A percentile compares a stretch with the other conserved stretches of the same genome.
phyloP scores from a whole-genome alignment of 2,329 filamentous ascomycete species.

The Diaporthe eres region DNA sequence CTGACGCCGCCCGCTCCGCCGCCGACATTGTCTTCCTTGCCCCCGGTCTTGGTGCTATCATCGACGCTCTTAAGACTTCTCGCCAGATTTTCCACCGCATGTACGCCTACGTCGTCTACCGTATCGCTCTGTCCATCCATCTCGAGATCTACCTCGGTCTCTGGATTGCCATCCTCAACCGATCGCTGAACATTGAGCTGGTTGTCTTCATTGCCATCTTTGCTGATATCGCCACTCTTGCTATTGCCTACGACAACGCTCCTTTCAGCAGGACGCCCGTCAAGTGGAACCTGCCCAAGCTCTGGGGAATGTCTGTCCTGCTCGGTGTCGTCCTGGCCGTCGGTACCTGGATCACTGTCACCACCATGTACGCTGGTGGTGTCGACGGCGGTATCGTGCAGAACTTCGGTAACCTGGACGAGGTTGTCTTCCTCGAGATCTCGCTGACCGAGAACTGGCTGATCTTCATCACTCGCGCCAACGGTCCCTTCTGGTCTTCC shows the following conservation, averaged over 20 bases:
- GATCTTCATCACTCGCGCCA: constrained; percentile 95
- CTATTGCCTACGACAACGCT: constrained; percentile 94
- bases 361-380: constrained; percentile 81
- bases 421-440: constrained; percentile 90
- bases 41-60: constrained; percentile 91
- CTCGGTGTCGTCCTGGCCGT: constrained; percentile 85
- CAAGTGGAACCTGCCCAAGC: constrained; percentile 95
- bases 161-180: constrained; percentile 91
- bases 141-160: constrained; percentile 92
- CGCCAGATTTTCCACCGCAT: constrained; percentile 97
- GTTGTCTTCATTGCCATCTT: constrained; percentile 97
- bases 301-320: constrained; percentile 92
- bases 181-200: constrained; percentile 85
- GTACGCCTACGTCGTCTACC: constrained; percentile 96
- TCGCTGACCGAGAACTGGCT: constrained; percentile 95
- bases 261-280: constrained; percentile 88
- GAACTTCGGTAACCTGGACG: constrained; percentile 87
- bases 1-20: constrained; percentile 90
- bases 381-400: constrained; percentile 87
- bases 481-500: constrained; percentile 92
- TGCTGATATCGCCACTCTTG: constrained; percentile 90
- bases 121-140: constrained; percentile 92
- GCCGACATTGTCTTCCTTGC: constrained; percentile 96
- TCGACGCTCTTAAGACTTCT: constrained; percentile 92
- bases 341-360: constrained; percentile 91